Evolutionary conservation across 495 filamentous ascomycete species (phyloP), one percentile per base, ranked within the genome.

Genomic region (Zalerion maritima): DNA sequence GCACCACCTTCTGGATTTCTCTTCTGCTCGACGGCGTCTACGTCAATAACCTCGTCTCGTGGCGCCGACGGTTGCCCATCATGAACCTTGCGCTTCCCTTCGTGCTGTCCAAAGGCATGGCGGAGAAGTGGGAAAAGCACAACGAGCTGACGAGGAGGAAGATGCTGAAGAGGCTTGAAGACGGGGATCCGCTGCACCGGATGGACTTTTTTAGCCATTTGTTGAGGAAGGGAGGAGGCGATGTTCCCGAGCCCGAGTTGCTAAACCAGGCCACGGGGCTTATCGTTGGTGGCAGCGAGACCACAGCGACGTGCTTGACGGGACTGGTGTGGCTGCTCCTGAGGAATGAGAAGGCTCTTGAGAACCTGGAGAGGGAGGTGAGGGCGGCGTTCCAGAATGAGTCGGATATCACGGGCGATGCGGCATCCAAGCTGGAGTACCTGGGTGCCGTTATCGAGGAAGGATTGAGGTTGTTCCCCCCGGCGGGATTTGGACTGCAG

Each of bases 221-320:
- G 35, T 26, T 38, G 24, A 14, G 11, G 9, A 28, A 10, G n/a
- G n/a, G n/a, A n/a, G 20, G 13, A 27, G 5, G 34, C 35, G 18
- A 34, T 38, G 35, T 28, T n/a, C n/a, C 29, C 18, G 19, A 23
- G 18, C 14, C 20, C 12, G 35, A 38, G 14, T 28, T 38, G 24
- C 26, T 34, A 21, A 29, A 21, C 6, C 35, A 38, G 19, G 27
- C 35, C 5, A 24, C 28, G n/a, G n/a, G n/a, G n/a, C n/a, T 14
- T 27, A 35, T 60, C 5, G 45, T 57, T 14, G 65, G 64, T 0
- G 67, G 67, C 1, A 54, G 44, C 19, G 65, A 68, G 31, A 69
- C 64, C 0, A 64, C 57, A 0, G 60, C 61, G 0, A 60, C 54
- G 0, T 18, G 49, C 0, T 37, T 70, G 0, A 47, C 57, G 1